Base-by-base conservation (phyloP, 1,284 basidiomycete species). In the Phaffia rhodozyma region DNA sequence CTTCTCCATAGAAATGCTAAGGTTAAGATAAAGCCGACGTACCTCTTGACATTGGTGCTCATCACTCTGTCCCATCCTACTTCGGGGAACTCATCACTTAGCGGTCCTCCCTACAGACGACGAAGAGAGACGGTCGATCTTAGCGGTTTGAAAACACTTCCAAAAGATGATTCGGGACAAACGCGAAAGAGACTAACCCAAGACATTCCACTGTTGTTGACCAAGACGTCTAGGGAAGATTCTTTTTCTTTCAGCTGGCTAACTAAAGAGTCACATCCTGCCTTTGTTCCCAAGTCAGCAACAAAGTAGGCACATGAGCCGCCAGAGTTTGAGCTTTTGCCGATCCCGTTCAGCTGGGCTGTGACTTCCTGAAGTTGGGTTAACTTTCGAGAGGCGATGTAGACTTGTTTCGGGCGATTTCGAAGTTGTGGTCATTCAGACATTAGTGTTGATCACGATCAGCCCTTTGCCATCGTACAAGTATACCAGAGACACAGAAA, bases 341-440 rank as follows among this genome's bases (percentile, higher is more conserved):
- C 58, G n/a, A 60, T 43, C 27, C n/a, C 59, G 23, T 60, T 66
- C 27, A 67, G 49, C 34, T 61, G 50, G 21, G 66, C 65, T 25
- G 69, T 79, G 58, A 86, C 87, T 78, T 86, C 82, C 74, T 87
- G 82, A 63, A 93, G 79, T 68, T 87, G 84, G 30, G 78, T 75
- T 74, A 87, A 86, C 71, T 91, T 91, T 58, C 89, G 79, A 3
- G 86, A 86, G 11, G 91, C 90, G 69, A 93, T 91, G 76, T 91
- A 89, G 32, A 89, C 64, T 65, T 38, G 4, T 30, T n/a, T 25
- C 7, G n/a, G n/a, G 32, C 4, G 32, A 9, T 34, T 34, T 4
- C 32, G 32, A 34, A 34, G 4, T 34, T 34, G 32, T 9, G 32
- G 32, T 4, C 9, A 5, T 34, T 5, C 32, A 43, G 2, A 11